phyloP scores from a whole-genome alignment of 1,284 basidiomycete species.

The Ustilago nuda region DNA sequence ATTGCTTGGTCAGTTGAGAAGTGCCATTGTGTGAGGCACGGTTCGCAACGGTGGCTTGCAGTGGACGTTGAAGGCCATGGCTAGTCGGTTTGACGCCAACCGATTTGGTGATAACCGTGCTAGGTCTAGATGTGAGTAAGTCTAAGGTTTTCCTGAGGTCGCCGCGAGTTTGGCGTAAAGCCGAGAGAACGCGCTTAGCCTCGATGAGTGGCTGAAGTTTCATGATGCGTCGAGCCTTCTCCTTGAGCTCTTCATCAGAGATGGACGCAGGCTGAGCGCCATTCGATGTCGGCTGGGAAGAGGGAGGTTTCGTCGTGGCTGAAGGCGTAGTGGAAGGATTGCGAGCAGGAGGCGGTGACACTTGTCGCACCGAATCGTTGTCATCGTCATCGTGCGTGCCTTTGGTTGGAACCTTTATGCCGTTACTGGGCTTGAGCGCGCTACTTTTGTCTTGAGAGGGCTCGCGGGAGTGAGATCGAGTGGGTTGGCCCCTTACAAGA shows the following conservation, averaged over 20 bases:
- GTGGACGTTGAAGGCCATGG: conserved; percentile 17
- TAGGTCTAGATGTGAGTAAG: conserved; percentile 22
- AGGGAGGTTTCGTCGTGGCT: neutral
- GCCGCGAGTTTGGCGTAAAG: conserved; percentile 37
- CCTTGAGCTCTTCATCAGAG: conserved; percentile 23
- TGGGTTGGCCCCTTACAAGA: conserved; percentile 32
- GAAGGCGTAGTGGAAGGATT: conserved; percentile 11
- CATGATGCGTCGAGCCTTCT: conserved; percentile 34
- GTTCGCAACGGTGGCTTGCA: conserved; percentile 1
- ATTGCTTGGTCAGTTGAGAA: conserved; percentile 13
- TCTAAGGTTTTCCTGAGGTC: conserved; percentile 18
- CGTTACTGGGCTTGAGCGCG: neutral
- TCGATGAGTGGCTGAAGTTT: conserved; percentile 23
- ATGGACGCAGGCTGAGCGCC: conserved; percentile 9
- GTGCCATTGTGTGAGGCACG: conserved; percentile 16
- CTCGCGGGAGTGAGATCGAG: conserved; percentile 21
- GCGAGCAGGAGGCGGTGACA: conserved; percentile 13
- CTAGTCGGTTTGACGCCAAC: conserved; percentile 30
- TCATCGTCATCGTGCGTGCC: conserved; percentile 12
- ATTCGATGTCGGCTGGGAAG: conserved; percentile 8
- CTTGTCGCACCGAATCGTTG: conserved; percentile 16
- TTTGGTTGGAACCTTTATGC: neutral
- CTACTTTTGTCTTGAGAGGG: conserved; percentile 9
- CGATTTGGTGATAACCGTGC: conserved; percentile 38
- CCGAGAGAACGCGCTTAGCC: conserved; percentile 23